Evolutionary conservation across 352 stramenopile genomes (phyloP).

Genomic region (Plasmopara muralis): DNA sequence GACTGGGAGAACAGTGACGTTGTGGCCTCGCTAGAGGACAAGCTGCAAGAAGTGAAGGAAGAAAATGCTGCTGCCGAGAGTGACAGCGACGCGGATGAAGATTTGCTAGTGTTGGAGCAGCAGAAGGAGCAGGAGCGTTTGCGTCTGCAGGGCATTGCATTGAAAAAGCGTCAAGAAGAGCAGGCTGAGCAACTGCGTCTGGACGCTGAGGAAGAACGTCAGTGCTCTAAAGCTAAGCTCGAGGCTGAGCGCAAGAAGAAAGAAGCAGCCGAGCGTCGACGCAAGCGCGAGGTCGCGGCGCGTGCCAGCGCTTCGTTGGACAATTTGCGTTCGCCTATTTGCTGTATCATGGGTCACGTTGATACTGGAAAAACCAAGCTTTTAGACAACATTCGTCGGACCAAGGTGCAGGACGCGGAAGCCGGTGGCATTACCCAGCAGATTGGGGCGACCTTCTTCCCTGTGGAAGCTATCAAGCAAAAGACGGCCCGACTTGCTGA

Average conservation of each 20-base stretch:
- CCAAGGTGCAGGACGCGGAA: constrained; percentile 94
- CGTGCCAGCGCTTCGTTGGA: constrained; percentile 86
- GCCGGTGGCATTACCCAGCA: constrained; percentile 98
- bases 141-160: constrained; percentile 86
- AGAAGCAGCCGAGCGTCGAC: constrained; percentile 63
- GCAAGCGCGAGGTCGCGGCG: constrained; percentile 62
- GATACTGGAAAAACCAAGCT: constrained; percentile 99
- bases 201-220: constrained; percentile 54
- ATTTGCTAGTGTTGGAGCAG: constrained; percentile 92
- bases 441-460: constrained; percentile 95
- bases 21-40: constrained; percentile 71
- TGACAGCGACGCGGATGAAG: constrained; percentile 87
- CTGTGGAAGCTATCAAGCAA: constrained; percentile 87
- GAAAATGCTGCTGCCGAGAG: constrained; percentile 26
- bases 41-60: constrained; percentile 55
- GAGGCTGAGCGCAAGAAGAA: constrained; percentile 82
- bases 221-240: constrained; percentile 77
- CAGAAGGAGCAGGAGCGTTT: constrained; percentile 92
- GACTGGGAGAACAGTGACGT: constrained; percentile 79
- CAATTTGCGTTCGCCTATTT: constrained; percentile 97
- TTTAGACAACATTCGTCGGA: constrained; percentile 99
- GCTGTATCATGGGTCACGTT: constrained; percentile 99
- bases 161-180: constrained; percentile 93
- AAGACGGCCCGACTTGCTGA: constrained; percentile 75
- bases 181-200: constrained; percentile 58